These are phyloP conservation scores for Euphrasia arctica DNA, from an alignment of 305 asterid species.

Conservation along the genomic window DNA sequence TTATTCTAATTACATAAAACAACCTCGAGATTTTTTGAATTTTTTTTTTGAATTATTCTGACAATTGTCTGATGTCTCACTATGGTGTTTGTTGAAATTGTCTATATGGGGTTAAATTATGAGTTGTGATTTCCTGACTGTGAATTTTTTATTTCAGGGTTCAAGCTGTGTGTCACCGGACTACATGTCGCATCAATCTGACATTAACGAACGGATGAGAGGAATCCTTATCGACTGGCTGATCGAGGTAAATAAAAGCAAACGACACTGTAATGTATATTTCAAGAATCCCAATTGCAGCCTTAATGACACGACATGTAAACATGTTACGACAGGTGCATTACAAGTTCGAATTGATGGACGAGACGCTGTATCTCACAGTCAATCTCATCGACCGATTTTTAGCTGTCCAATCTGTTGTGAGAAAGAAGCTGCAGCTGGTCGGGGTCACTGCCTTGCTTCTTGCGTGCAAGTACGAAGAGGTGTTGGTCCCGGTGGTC, in stretches of 20 bases:
- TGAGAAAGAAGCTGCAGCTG: conserved; percentile 65
- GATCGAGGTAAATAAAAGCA: conserved; percentile 46
- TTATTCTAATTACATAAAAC: neutral
- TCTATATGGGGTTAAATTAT: too few relatives aligned
- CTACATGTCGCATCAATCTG: conserved; percentile 63
- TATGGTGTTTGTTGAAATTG: too few relatives aligned
- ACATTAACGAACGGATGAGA: conserved; percentile 72
- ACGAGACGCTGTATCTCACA: conserved; percentile 61
- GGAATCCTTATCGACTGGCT: conserved; percentile 82
- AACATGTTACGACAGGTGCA: conserved; percentile 43
- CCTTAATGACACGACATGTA: neutral
- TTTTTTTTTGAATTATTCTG: too few relatives aligned
- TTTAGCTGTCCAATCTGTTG: conserved; percentile 55
- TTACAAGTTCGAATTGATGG: conserved; percentile 73
- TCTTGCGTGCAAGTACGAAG: conserved; percentile 80
- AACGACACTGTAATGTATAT: neutral
- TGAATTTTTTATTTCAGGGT: conserved; percentile 33
- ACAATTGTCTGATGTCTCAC: neutral
- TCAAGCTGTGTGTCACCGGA: conserved; percentile 54
- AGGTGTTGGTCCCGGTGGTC: conserved; percentile 66
- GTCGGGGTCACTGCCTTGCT: conserved; percentile 84
- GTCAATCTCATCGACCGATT: conserved; percentile 69
- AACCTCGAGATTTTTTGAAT: too few relatives aligned
- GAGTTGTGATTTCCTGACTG: neutral
- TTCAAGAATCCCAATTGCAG: neutral